Base-by-base conservation (phyloP, 2,329 filamentous ascomycete species). In the Trichophyton equinum region DNA sequence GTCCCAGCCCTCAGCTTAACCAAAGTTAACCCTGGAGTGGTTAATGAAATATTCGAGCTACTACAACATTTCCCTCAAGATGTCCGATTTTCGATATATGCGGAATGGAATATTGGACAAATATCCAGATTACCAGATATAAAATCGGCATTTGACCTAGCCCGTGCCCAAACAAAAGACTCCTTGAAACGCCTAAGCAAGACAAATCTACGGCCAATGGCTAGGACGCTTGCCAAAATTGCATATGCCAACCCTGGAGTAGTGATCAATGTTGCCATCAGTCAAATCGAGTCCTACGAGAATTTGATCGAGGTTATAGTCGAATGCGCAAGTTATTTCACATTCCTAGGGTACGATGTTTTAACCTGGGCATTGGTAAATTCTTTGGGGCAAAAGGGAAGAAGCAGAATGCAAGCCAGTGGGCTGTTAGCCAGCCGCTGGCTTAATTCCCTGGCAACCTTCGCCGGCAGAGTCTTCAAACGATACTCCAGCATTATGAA, bases 231-330 rank as follows among this genome's bases (percentile, higher is more conserved):
- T 33, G 91, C 92, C 7, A 97, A 96, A 74, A 88, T 91, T n/a
- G 91, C 91, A 27, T 88, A 90, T 68, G 86, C 90, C 1, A 94
- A 90, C 49, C 95, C 94, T 1, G 92, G 92, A 27, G 82, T 96
- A 61, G 91, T 97, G 25, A 96, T 96, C 76, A 85, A 85, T 68
- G 88, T 92, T 61, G 90, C 91, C 5, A 84, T 99, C 62, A 86
- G 86, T 64, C 91, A 96, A 72, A 89, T 96, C 62, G 91, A 99
- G 73, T 86, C 88, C 0, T 99, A 99, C 72, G 88, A 88, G 70
- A 99, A 97, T 70, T 81, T 99, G 63, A 96, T 96, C 61, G 89
- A 96, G 64, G 89, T 90, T 4, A 89, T 99, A 63, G 91, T 97
- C 13, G 91, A 96, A 71, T 96, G 91, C 69, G 91, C 89, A 44